These are phyloP conservation scores for Aureobasidium namibiae DNA, from an alignment of 2,329 filamentous ascomycete genomes.

Conservation along the genomic window DNA sequence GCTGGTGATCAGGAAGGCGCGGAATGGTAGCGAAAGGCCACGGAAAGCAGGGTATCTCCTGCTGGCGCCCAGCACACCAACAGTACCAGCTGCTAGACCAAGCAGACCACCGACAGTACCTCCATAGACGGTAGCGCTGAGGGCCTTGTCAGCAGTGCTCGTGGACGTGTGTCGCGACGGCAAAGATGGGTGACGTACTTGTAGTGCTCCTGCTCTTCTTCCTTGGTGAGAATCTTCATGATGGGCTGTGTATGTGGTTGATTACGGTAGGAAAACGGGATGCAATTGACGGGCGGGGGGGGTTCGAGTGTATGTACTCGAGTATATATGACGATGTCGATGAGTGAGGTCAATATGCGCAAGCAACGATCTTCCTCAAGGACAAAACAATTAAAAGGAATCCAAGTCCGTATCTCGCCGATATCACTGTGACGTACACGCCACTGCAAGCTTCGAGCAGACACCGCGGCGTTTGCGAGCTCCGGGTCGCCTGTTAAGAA, in stretches of 20 bases:
- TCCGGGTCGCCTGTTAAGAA: neutral
- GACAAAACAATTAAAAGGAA: slow-evolving; percentile 3
- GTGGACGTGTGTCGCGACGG: neutral
- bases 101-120: slow-evolving; percentile 63
- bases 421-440: neutral
- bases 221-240: slow-evolving; percentile 95
- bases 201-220: slow-evolving; percentile 87
- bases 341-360: slow-evolving; percentile 6
- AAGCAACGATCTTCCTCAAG: neutral
- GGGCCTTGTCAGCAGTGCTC: slow-evolving; percentile 17
- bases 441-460: neutral
- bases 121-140: slow-evolving; percentile 65
- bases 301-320: too few relatives aligned
- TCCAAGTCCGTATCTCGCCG: slow-evolving; percentile 5
- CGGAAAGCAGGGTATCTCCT: slow-evolving; percentile 71
- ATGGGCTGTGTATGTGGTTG: slow-evolving; percentile 19
- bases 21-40: slow-evolving; percentile 77
- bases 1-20: slow-evolving; percentile 80
- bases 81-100: slow-evolving; percentile 59
- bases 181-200: slow-evolving; percentile 35
- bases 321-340: slow-evolving; percentile 3
- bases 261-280: neutral
- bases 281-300: neutral
- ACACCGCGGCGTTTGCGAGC: slow-evolving; percentile 4
- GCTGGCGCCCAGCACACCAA: slow-evolving; percentile 59